Evolutionary conservation across 2,329 filamentous ascomycete species (phyloP).

Genomic region (Leptographium procerum): DNA sequence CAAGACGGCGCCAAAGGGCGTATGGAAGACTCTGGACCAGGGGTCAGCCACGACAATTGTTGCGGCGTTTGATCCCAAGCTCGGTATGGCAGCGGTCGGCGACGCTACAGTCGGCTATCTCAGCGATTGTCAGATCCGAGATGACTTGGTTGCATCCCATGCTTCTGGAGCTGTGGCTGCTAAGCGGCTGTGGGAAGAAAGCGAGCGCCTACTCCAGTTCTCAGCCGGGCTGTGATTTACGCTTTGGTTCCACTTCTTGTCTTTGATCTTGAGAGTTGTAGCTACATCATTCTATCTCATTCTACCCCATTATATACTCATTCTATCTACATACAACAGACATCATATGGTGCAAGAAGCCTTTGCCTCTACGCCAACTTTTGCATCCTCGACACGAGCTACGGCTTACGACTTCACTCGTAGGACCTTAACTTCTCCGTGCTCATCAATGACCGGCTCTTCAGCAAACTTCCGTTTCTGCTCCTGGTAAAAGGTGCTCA

Average conservation of each 20-base stretch:
- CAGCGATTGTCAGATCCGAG: conserved; percentile 26
- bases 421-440: background rate
- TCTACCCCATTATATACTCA: too few relatives aligned
- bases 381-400: background rate
- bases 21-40: conserved; percentile 25
- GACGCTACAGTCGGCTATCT: conserved; percentile 26
- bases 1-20: conserved; percentile 16
- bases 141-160: conserved; percentile 17
- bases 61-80: conserved; percentile 30
- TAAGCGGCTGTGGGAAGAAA: conserved; percentile 32
- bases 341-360: background rate
- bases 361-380: background rate
- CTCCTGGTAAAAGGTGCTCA: conserved; percentile 39
- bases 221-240: too few relatives aligned
- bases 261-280: too few relatives aligned
- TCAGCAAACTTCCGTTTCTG: conserved; percentile 15
- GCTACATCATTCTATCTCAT: too few relatives aligned
- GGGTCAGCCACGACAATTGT: conserved; percentile 29
- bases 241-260: too few relatives aligned
- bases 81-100: conserved; percentile 10
- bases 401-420: background rate
- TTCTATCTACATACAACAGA: too few relatives aligned
- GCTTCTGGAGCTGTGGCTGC: conserved; percentile 24
- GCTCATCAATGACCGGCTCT: conserved; percentile 15
- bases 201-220: conserved; percentile 19